These are phyloP conservation scores for Caloboletus firmus DNA, from an alignment of 1,284 basidiomycete species.

Conservation along the genomic window DNA sequence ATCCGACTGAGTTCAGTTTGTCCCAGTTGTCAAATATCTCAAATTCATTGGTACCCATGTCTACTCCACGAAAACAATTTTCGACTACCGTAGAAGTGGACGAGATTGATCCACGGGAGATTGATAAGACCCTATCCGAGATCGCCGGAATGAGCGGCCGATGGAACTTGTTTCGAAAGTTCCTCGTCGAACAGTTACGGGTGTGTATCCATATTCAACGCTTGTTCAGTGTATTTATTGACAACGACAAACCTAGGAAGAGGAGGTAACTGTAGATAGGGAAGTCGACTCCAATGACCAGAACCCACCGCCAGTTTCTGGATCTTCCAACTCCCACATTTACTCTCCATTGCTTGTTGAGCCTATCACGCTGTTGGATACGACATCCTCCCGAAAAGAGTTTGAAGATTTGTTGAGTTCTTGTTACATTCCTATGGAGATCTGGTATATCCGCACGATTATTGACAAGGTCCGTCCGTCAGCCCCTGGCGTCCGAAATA, in stretches of 20 bases:
- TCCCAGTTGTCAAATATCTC: slow-evolving; percentile 50
- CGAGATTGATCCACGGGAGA: slow-evolving; percentile 79
- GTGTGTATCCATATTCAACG: slow-evolving; percentile 36
- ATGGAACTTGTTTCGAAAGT: slow-evolving; percentile 90
- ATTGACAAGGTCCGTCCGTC: slow-evolving; percentile 73
- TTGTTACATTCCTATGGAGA: slow-evolving; percentile 88
- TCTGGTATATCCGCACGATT: slow-evolving; percentile 88
- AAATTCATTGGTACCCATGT: slow-evolving; percentile 39
- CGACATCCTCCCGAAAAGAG: slow-evolving; percentile 54
- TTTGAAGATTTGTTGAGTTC: slow-evolving; percentile 70
- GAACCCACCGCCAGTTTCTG: not conserved
- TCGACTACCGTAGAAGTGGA: slow-evolving; percentile 55
- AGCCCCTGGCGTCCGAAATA: not conserved
- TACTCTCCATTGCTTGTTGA: slow-evolving; percentile 2
- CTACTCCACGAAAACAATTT: slow-evolving; percentile 41
- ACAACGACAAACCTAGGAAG: slow-evolving; percentile 21
- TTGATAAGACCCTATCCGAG: slow-evolving; percentile 87
- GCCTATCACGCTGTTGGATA: slow-evolving; percentile 37
- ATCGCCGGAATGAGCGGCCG: slow-evolving; percentile 85
- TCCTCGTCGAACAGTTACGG: slow-evolving; percentile 72
- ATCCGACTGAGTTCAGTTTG: slow-evolving; percentile 6
- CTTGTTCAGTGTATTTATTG: not conserved
- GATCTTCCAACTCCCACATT: not conserved
- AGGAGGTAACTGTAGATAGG: slow-evolving; percentile 12
- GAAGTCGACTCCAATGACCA: not conserved